Base-by-base conservation (phyloP, 306 rosid species). In the Vicia sativa region DNA sequence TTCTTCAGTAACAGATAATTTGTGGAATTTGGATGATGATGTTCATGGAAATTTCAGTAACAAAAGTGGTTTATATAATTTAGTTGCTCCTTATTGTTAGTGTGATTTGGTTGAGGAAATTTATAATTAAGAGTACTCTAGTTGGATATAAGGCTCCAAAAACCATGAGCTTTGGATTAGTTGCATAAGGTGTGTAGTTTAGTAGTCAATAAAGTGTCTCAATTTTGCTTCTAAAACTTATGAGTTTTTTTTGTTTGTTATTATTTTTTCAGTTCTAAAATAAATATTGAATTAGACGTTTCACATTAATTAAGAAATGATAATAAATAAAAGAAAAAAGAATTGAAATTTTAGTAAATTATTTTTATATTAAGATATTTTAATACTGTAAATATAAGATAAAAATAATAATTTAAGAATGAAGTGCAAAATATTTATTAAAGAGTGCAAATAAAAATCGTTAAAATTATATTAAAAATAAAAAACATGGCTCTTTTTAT, bases 11-110 rank as follows among this genome's bases (percentile, higher is more conserved):
- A n/a, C n/a, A 96, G 95, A 89, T 77, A 85, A 88, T 2, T 10
- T 87, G 6, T 91, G 93, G 97, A 89, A 81, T 81, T 57, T 85
- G 84, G 97, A 87, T 73, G 93, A 86, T 71, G 19, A 86, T 71
- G 19, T 75, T 73, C 88, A 88, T 61, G 89, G 79, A 1, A 81
- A 65, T 66, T 79, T 76, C 67, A 75, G 61, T 60, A 61, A 49
- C 78, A 84, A 75, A 80, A 72, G 70, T 49, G 78, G 60, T 57
- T 71, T 75, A 58, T 90, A 79, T 46, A 90, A 67, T 80, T 70
- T 87, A 77, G 86, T 90, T 45, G 65, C 86, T 70, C 95, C 96
- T 69, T 82, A 84, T 23, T 81, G 89, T 59, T 85, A 45, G 42
- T 60, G 14, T 42, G 59, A 5, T 44, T 39, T 48, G 21, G 56